These are phyloP conservation scores for Fennellomyces sp. DNA, from an alignment of 371 early-diverging fungal species.

Conservation along the genomic window DNA sequence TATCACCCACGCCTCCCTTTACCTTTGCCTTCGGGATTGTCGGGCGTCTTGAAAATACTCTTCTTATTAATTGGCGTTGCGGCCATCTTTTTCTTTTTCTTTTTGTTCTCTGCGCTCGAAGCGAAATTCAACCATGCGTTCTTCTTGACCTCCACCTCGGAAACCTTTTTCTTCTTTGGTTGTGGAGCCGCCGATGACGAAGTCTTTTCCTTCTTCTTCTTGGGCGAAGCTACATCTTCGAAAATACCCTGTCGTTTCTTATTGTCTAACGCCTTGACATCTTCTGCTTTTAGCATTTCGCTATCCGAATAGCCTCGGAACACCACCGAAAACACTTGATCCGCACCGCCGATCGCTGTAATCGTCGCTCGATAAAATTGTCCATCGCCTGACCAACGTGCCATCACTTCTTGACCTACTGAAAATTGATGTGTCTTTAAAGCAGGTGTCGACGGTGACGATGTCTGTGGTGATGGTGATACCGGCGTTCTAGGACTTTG, in stretches of 20 bases:
- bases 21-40: slow-evolving; percentile 72
- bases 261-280: slow-evolving; percentile 52
- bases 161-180: slow-evolving; percentile 48
- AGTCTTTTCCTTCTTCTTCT: slow-evolving; percentile 20
- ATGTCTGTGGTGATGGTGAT: slow-evolving; percentile 7
- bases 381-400: slow-evolving; percentile 52
- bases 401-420: slow-evolving; percentile 64
- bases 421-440: slow-evolving; percentile 31
- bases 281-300: slow-evolving; percentile 61
- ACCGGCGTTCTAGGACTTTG: slow-evolving; percentile 3
- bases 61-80: slow-evolving; percentile 60
- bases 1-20: slow-evolving; percentile 4
- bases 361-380: slow-evolving; percentile 70
- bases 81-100: slow-evolving; percentile 39
- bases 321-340: slow-evolving; percentile 69
- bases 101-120: slow-evolving; percentile 49
- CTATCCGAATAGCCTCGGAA: slow-evolving; percentile 61
- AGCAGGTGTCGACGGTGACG: slow-evolving; percentile 14
- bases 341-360: slow-evolving; percentile 65
- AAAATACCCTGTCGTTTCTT: slow-evolving; percentile 47
- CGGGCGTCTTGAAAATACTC: slow-evolving; percentile 73
- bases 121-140: slow-evolving; percentile 83
- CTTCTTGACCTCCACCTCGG: slow-evolving; percentile 76
- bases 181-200: slow-evolving; percentile 12
- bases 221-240: slow-evolving; percentile 35